Conservation (phyloP, 2,329 filamentous ascomycete genomes). For the Fusarium brachygibbosum region DNA sequence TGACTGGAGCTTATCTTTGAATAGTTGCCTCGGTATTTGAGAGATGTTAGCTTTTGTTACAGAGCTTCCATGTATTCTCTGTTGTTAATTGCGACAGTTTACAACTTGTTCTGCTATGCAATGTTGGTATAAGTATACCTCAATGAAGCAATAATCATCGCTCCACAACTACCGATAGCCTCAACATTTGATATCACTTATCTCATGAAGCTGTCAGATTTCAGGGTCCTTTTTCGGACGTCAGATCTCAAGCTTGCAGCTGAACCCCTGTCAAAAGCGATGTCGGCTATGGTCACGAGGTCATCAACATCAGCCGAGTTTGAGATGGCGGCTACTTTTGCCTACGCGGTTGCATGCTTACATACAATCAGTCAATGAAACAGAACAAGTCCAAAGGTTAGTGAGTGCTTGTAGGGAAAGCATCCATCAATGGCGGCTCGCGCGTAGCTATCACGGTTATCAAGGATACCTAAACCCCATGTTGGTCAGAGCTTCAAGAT, state of each 20-base stretch:
- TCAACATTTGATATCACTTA: not conserved
- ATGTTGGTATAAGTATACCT: not conserved
- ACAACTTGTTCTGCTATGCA: not conserved
- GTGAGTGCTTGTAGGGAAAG: too few relatives aligned
- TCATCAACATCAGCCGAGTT: not conserved
- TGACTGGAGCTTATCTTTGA: constrained; percentile 37
- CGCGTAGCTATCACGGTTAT: not conserved
- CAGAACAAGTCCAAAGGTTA: too few relatives aligned
- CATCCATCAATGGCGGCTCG: constrained; percentile 2
- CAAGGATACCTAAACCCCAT: constrained; percentile 2
- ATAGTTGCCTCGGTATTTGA: not conserved
- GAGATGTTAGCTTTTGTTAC: not conserved
- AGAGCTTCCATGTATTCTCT: not conserved
- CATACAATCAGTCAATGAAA: too few relatives aligned
- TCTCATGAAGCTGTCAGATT: constrained; percentile 16
- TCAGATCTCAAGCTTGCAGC: constrained; percentile 38
- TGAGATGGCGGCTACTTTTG: not conserved
- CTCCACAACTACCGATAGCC: not conserved
- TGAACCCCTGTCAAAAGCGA: constrained; percentile 36
- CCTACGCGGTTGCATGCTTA: constrained; percentile 19
- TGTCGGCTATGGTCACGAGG: constrained; percentile 40
- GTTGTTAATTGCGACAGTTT: not conserved
- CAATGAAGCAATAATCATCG: not conserved
- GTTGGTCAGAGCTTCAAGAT: constrained; percentile 29
- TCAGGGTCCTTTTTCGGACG: constrained; percentile 27